Evolutionary conservation across 163 green algal genomes (phyloP), one percentile per base, ranked within the genome.

Genomic region (Scenedesmus sp.): DNA sequence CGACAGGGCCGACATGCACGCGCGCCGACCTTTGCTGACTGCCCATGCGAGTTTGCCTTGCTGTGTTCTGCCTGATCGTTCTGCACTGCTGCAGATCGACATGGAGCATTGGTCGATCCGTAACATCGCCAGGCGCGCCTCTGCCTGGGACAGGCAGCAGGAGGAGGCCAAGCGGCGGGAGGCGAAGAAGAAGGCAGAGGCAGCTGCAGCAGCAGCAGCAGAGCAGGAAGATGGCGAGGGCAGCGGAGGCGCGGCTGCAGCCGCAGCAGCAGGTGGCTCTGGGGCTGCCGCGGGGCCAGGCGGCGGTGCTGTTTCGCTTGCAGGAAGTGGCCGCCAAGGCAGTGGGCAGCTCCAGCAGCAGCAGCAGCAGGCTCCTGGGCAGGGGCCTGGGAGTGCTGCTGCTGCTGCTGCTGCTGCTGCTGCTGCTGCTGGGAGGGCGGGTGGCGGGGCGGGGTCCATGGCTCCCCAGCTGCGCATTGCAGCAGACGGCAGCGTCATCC

Each of bases 391-490:
- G 24, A 22, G 12, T 83, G 76, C 76, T 56, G 76, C 73, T 80
- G 33, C 35, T n/a, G n/a, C n/a, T n/a, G n/a, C n/a, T n/a, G n/a
- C n/a, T n/a, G n/a, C n/a, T n/a, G n/a, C n/a, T n/a, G n/a, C n/a
- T n/a, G n/a, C n/a, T 80, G 79, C 44, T 65, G 80, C 3, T 26
- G 43, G 22, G 26, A 78, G 44, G 16, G 3, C 33, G 30, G 81
- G 22, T 56, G 72, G 81, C n/a, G 46, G 35, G 6, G n/a, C 51
- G 24, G 70, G 16, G 20, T 40, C 26, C 24, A 85, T 89, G 3
- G 91, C 86, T 0, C 89, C 91, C 12, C 91, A 93, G 82, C 73
- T 95, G 37, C 79, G 88, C 24, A 88, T 95, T 70, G 93, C 83
- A n/a, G 87, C 82, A n/a, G 84, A 93, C 51, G 93, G 93, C 5